Conservation (phyloP, 225 moss, liverwort and hornwort species). For the Marchantia polymorpha region DNA sequence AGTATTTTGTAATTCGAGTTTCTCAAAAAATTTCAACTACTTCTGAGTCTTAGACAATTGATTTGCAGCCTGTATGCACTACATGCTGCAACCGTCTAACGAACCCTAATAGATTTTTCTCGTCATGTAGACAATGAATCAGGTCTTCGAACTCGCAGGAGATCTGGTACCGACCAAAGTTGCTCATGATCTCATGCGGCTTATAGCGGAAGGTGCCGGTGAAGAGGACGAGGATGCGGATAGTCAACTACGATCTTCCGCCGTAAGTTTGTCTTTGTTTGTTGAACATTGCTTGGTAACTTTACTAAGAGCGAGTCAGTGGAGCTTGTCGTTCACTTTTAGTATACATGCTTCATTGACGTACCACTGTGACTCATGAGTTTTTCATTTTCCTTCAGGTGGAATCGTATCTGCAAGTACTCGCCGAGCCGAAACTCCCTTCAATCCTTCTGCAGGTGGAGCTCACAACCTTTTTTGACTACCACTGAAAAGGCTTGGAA, state of each 20-base stretch:
- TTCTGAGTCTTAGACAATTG: no score
- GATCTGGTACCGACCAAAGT: slow-evolving; percentile 93
- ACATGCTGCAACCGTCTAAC: background rate
- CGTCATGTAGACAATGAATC: slow-evolving; percentile 87
- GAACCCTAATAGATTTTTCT: background rate
- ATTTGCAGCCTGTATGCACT: background rate
- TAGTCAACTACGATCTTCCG: slow-evolving; percentile 88
- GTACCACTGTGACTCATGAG: background rate
- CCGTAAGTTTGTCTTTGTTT: slow-evolving; percentile 42
- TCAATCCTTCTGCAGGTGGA: slow-evolving; percentile 82
- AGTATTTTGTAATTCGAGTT: background rate
- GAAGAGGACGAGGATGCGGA: slow-evolving; percentile 96
- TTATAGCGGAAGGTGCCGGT: slow-evolving; percentile 94
- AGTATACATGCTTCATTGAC: background rate
- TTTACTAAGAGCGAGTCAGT: background rate
- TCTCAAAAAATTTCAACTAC: background rate
- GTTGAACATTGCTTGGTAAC: background rate
- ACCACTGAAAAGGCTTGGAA: no score
- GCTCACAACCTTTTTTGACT: no score
- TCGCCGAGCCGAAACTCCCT: slow-evolving; percentile 84
- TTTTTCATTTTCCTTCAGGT: slow-evolving; percentile 43
- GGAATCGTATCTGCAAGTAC: slow-evolving; percentile 82
- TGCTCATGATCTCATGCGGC: slow-evolving; percentile 96
- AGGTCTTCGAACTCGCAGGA: slow-evolving; percentile 97
- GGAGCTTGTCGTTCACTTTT: no score